Evolutionary conservation across 352 stramenopile species (phyloP), one percentile per base, ranked within the genome.

Genomic region (Thraustochytrium sp.): DNA sequence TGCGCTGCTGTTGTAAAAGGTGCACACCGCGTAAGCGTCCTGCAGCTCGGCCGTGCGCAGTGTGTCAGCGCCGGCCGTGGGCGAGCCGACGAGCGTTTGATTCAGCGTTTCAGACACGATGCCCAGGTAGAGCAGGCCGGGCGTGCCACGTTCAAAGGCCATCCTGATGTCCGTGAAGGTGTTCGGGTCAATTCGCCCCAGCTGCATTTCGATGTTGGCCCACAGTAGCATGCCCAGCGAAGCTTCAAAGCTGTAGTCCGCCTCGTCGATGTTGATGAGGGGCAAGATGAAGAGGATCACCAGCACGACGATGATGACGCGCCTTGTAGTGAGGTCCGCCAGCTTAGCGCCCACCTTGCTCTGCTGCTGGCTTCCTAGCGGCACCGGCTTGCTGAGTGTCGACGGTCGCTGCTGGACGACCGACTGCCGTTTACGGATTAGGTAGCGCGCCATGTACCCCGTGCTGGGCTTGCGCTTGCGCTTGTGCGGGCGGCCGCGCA

Each of bases 221-320:
- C 21, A 23, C 68, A 53, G 9, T 4, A 73, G 18, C 38, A 83
- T 54, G 4, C 55, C 74, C 3, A 29, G 16, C 1, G 36, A 48
- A 11, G 38, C 49, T 16, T 87, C 88, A 61, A 93, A 92, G 11
- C 91, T 90, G 16, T 88, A 63, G 44, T 94, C 86, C 1, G 61
- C 86, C 84, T 94, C 94, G 21, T 90, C 90, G 18, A 89, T 89
- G 61, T 93, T 91, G 53, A 95, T 93, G 11, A 94, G 85, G 0
- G 91, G 91, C 1, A 95, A 76, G 37, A 94, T 62, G 88, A 95
- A 92, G 77, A 94, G 86, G 34, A 95, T 88, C 55, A 95, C 93
- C 9, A 95, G 89, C 56, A 95, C 91, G 53, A 94, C 88, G 31
- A 94, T 90, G 54, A 95, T 91, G 11, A 95, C 91, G 2, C 59